Conservation (phyloP, 352 stramenopile genomes). For the Phytophthora crassamura region DNA sequence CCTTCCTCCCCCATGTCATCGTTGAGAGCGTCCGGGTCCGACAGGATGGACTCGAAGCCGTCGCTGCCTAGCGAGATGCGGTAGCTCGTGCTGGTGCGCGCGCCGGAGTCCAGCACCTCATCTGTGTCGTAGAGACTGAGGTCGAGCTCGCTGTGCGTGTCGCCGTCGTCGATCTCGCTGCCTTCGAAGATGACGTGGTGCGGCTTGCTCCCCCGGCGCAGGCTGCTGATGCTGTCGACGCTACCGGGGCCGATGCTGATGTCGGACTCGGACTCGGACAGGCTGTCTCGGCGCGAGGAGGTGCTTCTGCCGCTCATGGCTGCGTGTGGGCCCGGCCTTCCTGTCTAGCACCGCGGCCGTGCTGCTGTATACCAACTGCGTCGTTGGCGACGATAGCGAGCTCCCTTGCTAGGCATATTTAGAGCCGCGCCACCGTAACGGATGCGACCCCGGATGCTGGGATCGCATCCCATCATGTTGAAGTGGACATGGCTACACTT, state of each 20-base stretch:
- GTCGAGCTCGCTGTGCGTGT: conserved; percentile 63
- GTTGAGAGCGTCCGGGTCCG: conserved; percentile 8
- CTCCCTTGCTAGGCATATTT: conserved; percentile 6
- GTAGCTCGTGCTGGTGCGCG: conserved; percentile 23
- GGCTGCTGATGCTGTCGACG: conserved; percentile 25
- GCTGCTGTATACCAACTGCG: neutral
- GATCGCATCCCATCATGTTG: no score
- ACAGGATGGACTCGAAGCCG: conserved; percentile 38
- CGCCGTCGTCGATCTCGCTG: conserved; percentile 39
- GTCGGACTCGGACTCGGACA: conserved; percentile 33
- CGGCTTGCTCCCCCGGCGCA: conserved; percentile 22
- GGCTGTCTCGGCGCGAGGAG: conserved; percentile 18
- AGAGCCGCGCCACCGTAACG: conserved; percentile 20
- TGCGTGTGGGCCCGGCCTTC: neutral
- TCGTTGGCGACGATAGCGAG: no score
- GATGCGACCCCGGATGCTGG: no score
- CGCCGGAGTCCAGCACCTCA: conserved; percentile 28
- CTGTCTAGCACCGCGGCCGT: neutral
- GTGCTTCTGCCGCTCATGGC: conserved; percentile 25
- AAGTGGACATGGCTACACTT: conserved; percentile 10
- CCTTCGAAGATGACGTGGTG: conserved; percentile 36
- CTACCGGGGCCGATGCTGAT: conserved; percentile 34
- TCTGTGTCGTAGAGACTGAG: conserved; percentile 70
- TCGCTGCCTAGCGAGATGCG: conserved; percentile 39
- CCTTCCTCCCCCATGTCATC: conserved; percentile 25